These are phyloP conservation scores for Metschnikowia orientalis DNA, from an alignment of 805 yeast genomes.

Conservation along the genomic window DNA sequence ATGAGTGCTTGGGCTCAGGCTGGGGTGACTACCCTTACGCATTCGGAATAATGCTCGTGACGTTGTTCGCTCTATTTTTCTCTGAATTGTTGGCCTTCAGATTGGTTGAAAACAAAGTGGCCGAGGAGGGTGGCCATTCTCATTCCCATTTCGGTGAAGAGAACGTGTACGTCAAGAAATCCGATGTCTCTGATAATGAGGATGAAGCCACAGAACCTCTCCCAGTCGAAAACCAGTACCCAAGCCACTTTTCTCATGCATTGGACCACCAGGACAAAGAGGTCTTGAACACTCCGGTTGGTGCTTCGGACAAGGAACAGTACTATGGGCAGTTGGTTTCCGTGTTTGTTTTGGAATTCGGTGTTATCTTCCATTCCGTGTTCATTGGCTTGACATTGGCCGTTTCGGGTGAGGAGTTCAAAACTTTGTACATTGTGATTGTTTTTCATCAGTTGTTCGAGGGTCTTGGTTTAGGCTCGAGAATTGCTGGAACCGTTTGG, in stretches of 20 bases:
- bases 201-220: constrained; percentile 12
- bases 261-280: constrained; percentile 43
- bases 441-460: constrained; percentile 80
- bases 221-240: constrained; percentile 21
- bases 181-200: constrained; percentile 15
- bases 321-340: constrained; percentile 55
- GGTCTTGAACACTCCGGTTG: constrained; percentile 31
- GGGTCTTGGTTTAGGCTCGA: constrained; percentile 80
- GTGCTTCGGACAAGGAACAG: constrained; percentile 36
- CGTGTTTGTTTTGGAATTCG: constrained; percentile 66
- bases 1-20: constrained; percentile 60
- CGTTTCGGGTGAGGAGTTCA: constrained; percentile 73
- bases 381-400: constrained; percentile 77
- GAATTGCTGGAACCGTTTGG: constrained; percentile 61
- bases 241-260: constrained; percentile 44
- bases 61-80: constrained; percentile 49
- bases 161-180: constrained; percentile 27
- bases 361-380: constrained; percentile 77
- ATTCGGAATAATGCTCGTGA: constrained; percentile 48
- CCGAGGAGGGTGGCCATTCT: constrained; percentile 19
- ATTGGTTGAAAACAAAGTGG: constrained; percentile 36
- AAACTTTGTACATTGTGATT: constrained; percentile 62
- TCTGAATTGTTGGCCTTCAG: constrained; percentile 48
- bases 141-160: constrained; percentile 53
- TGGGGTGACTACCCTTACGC: constrained; percentile 53